Evolutionary conservation across 371 early-diverging fungal genomes (phyloP).

Genomic region (Funneliformis caledonium): DNA sequence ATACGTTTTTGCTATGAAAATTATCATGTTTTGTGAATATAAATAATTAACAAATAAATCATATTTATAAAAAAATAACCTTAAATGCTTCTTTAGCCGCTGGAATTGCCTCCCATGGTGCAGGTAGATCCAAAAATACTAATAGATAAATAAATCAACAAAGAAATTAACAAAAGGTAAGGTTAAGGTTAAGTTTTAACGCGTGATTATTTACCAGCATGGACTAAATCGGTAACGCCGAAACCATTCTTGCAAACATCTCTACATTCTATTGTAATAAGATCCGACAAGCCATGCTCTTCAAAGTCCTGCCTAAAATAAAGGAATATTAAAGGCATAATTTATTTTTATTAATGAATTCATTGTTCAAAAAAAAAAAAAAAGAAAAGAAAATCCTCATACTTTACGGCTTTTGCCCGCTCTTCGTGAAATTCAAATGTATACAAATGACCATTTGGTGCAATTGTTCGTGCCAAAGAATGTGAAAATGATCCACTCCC

Average conservation of each 20-base stretch:
- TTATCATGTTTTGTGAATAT: background rate
- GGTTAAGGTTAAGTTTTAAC: background rate
- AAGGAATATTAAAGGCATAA: background rate
- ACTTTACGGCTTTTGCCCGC: slow-evolving; percentile 68
- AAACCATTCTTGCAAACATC: slow-evolving; percentile 95
- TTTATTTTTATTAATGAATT: background rate
- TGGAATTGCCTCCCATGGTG: slow-evolving; percentile 93
- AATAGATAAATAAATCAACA: background rate
- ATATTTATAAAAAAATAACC: slow-evolving; percentile 19
- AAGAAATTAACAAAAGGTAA: background rate
- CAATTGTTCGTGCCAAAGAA: slow-evolving; percentile 86
- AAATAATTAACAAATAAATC: background rate
- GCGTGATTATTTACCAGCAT: slow-evolving; percentile 61
- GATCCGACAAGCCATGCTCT: slow-evolving; percentile 71
- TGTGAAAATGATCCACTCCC: slow-evolving; percentile 97
- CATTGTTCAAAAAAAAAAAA: background rate
- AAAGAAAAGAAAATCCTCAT: background rate
- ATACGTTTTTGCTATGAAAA: slow-evolving; percentile 59
- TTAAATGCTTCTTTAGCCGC: slow-evolving; percentile 84
- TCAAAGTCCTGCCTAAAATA: slow-evolving; percentile 68
- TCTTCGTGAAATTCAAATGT: slow-evolving; percentile 94
- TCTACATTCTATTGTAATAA: slow-evolving; percentile 73
- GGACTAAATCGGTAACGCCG: slow-evolving; percentile 69
- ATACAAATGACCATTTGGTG: slow-evolving; percentile 85
- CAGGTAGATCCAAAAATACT: slow-evolving; percentile 96